Base-by-base conservation (phyloP, 176 grass and related monocot genomes). In the Ensete ventricosum region DNA sequence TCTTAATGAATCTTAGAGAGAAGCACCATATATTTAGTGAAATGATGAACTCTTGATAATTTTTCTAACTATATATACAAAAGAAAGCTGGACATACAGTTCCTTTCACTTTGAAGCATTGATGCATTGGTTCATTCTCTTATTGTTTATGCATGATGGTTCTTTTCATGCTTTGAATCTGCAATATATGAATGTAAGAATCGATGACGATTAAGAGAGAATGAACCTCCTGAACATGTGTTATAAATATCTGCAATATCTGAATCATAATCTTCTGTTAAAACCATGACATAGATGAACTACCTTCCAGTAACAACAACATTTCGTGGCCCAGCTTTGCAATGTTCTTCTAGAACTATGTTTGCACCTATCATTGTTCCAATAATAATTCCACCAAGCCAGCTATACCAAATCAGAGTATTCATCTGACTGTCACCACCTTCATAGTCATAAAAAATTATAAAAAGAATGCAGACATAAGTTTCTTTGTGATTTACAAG, bases 241-340 rank as follows among this genome's bases (percentile, higher is more conserved):
- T 43, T 4, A 29, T 29, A 43, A 43, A 23, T 23, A 23, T 23
- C 22, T 23, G 22, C 22, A 23, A 23, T 23, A 23, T 23, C 3
- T 4, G 2, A 53, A 11, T 63, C 13, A 63, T 63, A 24, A 50
- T 23, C 20, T 50, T 21, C 27, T 14, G 14, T 23, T 21, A 23
- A 51, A 62, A 64, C 9, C 16, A 55, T 14, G 0, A 9, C 34
- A 43, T 43, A 43, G 3, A 43, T 43, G 34, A 16, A 20, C 54
- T 86, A 99, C 96, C 96, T 94, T 81, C 96, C 96, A 17, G 96
- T 99, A 80, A 99, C 95, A 76, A 99, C 88, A 74, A 99, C 82
- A 81, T 99, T 99, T 60, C 96, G 86, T 58, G 91, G 96, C 63
- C 96, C 96, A 80, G 96, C 82, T 91, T 87, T 99, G 79, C 88